Conservation (phyloP, 2,329 filamentous ascomycete genomes). For the Exophiala sp. region DNA sequence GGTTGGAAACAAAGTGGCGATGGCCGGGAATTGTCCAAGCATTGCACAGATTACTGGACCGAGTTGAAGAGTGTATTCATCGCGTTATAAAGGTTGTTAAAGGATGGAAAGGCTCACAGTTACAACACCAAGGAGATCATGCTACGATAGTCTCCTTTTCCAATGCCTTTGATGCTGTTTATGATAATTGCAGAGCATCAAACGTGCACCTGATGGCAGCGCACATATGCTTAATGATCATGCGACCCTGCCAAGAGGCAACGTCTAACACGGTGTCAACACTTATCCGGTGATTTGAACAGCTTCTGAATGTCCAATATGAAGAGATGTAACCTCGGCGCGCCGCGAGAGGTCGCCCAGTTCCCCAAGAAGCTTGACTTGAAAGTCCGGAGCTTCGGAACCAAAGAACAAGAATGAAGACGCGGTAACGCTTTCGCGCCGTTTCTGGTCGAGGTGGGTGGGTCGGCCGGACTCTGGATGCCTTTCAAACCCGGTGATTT, state of each 20-base stretch:
- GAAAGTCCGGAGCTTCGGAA: background rate
- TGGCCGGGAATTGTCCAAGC: slow-evolving; percentile 26
- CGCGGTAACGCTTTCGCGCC: background rate
- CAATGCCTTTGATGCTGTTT: background rate
- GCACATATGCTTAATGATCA: background rate
- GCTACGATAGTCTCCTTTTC: background rate
- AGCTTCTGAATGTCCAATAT: background rate
- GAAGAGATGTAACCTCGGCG: background rate
- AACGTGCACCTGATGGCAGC: background rate
- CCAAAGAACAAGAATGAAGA: background rate
- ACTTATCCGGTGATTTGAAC: background rate
- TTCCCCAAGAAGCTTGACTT: background rate
- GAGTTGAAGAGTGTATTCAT: slow-evolving; percentile 50
- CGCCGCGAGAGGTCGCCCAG: background rate
- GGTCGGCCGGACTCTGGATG: background rate
- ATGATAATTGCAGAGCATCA: background rate
- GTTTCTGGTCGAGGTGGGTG: background rate
- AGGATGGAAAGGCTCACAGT: background rate
- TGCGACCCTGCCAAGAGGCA: too few species aligned
- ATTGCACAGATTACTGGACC: slow-evolving; percentile 56
- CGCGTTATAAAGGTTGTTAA: background rate
- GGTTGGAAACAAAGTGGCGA: slow-evolving; percentile 30
- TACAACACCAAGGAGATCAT: background rate
- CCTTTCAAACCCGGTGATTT: background rate
- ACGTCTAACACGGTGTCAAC: background rate